Evolutionary conservation across 2,329 filamentous ascomycete species (phyloP), one percentile per base, ranked within the genome.

Genomic region (Fonsecaea pedrosoi): DNA sequence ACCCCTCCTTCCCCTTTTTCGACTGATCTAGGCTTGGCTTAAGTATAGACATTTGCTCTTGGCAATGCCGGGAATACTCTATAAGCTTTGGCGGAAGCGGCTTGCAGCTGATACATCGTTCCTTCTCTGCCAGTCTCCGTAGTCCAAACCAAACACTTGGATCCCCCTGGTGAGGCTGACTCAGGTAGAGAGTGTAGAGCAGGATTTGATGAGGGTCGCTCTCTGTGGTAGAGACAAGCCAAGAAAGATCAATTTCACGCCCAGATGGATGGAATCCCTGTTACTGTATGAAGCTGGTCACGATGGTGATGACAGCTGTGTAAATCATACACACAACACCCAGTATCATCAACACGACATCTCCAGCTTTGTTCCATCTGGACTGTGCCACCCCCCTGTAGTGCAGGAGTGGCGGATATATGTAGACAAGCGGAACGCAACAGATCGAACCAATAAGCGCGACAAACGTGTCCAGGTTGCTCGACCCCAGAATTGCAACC

Each of bases 391-490:
- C 82, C 4, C 87, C 90, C 73, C 84, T 87, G 78, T 87, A 90
- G 76, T 93, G 90, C 73, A 93, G 74, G 69, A 84, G 88, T 0
- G 90, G 85, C 53, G 91, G 90, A 74, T 92, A 92, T 66, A 92
- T 90, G 77, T 92, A 92, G 10, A 92, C 90, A 70, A 92, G 78
- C 13, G 90, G 90, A 62, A 92, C 88, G 72, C 90, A 92, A 1
- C 90, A 90, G 73, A 91, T 87, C 42, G 86, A 89, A 12, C 90
- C 90, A 70, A 92, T 92, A 55, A 92, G 79, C 0, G 90, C 87
- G 12, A 92, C 90, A 71, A 92, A 92, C 69, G 89, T 88, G 77
- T 92, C 90, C 68, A 92, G 79, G 75, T 91, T 88, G 50, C 84
- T 87, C 0, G 89, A 88, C 15, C 90, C 90, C 1, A 87, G 72